phyloP scores from a whole-genome alignment of 371 early-diverging fungal genomes.

The Rhizomucor pusillus region DNA sequence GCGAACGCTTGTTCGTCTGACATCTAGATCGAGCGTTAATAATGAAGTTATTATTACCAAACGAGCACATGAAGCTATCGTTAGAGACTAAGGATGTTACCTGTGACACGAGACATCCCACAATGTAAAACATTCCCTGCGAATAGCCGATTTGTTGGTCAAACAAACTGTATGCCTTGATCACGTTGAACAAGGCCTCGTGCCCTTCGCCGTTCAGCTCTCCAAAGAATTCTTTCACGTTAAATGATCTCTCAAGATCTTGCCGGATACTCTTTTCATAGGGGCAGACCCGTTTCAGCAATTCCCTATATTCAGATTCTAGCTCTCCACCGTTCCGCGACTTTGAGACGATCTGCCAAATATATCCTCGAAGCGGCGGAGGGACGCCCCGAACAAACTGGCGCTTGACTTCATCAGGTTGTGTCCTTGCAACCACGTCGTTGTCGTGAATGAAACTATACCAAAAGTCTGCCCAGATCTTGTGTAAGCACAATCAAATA shows the following conservation, averaged over 20 bases:
- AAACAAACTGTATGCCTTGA: conserved; percentile 88
- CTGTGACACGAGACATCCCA: conserved; percentile 83
- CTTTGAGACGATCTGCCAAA: conserved; percentile 79
- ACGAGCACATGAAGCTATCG: background rate
- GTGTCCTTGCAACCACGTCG: conserved; percentile 18
- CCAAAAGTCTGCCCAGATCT: conserved; percentile 38
- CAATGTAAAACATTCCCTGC: conserved; percentile 92
- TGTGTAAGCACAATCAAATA: background rate
- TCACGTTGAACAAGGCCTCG: conserved; percentile 74
- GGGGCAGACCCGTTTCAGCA: conserved; percentile 71
- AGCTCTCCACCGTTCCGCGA: conserved; percentile 65
- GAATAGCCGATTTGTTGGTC: conserved; percentile 95
- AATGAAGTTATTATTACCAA: background rate
- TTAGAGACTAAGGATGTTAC: conserved; percentile 43
- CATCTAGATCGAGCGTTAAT: conserved; percentile 52
- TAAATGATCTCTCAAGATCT: conserved; percentile 89
- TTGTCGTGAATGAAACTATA: conserved; percentile 26
- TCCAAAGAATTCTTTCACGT: conserved; percentile 75
- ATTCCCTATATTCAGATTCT: conserved; percentile 75
- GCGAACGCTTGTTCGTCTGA: conserved; percentile 85
- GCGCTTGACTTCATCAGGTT: conserved; percentile 23
- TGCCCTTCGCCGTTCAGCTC: conserved; percentile 80
- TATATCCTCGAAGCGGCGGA: conserved; percentile 72
- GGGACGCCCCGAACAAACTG: conserved; percentile 71
- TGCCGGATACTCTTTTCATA: conserved; percentile 86